phyloP scores from a whole-genome alignment of 2,329 filamentous ascomycete genomes.

The Diaporthe sp. region DNA sequence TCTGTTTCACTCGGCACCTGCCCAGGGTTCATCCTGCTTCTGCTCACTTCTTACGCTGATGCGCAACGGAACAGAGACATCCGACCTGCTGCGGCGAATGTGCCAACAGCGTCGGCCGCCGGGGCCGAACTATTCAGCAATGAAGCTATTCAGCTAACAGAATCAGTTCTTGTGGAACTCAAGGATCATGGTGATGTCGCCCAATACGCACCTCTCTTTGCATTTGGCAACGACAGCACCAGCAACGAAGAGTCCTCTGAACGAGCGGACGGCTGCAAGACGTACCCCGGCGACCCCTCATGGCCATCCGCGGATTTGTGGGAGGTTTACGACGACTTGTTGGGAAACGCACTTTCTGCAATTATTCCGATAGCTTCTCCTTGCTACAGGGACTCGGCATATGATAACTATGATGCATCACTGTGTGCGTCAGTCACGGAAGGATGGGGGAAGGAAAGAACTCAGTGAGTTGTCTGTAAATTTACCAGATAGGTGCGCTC shows the following conservation, averaged over 20 bases:
- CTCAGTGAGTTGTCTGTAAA: constrained; percentile 43
- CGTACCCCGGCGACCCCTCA: constrained; percentile 50
- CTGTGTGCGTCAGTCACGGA: constrained; percentile 47
- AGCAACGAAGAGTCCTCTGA: constrained; percentile 43
- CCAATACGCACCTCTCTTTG: constrained; percentile 50
- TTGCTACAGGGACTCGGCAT: constrained; percentile 48
- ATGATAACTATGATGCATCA: constrained; percentile 45
- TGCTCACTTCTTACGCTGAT: background rate
- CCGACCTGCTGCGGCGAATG: background rate
- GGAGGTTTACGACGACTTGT: constrained; percentile 47
- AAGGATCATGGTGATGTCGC: constrained; percentile 47
- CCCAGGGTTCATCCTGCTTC: background rate
- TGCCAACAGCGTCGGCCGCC: background rate
- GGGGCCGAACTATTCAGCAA: constrained; percentile 5
- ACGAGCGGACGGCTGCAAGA: constrained; percentile 51
- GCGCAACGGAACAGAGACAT: background rate
- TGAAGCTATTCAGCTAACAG: constrained; percentile 48
- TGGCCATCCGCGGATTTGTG: constrained; percentile 50
- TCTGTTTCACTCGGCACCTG: background rate
- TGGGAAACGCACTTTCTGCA: constrained; percentile 50
- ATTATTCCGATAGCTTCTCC: constrained; percentile 51
- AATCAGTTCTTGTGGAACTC: constrained; percentile 51
- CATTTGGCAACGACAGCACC: constrained; percentile 47
- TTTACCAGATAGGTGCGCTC: background rate
- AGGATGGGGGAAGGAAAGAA: constrained; percentile 49